Evolutionary conservation across 805 yeast genomes (phyloP), one percentile per base, ranked within the genome.

Genomic region (Nakazawaea ishiwadae): DNA sequence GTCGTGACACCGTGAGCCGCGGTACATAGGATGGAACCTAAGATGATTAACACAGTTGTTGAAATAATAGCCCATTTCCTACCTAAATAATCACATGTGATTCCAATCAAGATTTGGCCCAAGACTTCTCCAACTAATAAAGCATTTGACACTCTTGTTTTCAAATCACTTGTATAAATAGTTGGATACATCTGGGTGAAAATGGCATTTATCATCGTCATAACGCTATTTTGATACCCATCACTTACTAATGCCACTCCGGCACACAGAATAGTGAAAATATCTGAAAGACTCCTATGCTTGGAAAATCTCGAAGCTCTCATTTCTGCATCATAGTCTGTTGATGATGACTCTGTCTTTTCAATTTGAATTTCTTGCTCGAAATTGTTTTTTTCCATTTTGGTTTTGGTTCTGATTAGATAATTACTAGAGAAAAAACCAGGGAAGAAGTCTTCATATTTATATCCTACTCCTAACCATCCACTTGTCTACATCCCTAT

Each of bases 231-330:
- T 56, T 81, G 87, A 59, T 83, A 83, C 3, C 90, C 90, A 60
- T 84, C 93, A 16, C 84, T 76, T 51, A 81, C 75, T 54, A 84
- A 69, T 1, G 90, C 91, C 48, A 77, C 80, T 11, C 93, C 91
- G 20, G 88, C 68, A 60, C 84, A 77, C 35, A 79, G 52, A 46
- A 83, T 76, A 40, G 79, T 60, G 47, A 68, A 50, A 38, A 65
- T 57, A 46, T 65, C 69, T 4, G 65, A 54, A 29, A 51, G 29
- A 1, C 64, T 51, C 44, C 55, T 59, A 46, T 54, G 55, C 42
- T 51, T 49, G 8, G 14, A 8, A 41, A 47, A 52, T 15, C 58
- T 44, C 17, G 35, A 36, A 6, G 32, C 29, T 30, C 58, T 40
- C 6, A 33, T 45, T 16, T 48, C 51, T 17, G 35, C 48, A 37